A percentile compares a stretch with the other conserved stretches of the same genome.
phyloP scores from a whole-genome alignment of 169 alveolate genomes.

The Theileria orientalis region DNA sequence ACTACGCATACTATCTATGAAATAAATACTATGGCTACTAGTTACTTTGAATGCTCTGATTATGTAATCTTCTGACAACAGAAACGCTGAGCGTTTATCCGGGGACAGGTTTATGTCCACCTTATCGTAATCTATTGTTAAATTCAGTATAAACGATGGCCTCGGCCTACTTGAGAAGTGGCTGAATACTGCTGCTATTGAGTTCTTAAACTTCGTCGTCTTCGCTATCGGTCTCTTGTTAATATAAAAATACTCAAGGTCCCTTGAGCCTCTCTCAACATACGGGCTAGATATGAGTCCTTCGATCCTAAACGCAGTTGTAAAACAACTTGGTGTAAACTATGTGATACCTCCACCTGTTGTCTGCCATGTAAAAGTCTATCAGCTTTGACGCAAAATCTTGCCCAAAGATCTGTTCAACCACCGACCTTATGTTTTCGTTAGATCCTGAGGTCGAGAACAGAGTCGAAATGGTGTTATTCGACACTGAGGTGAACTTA shows the following conservation, averaged over 20 bases:
- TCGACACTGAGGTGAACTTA: slow-evolving; percentile 26
- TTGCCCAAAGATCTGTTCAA: slow-evolving; percentile 64
- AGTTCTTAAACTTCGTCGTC: slow-evolving; percentile 59
- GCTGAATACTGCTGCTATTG: slow-evolving; percentile 60
- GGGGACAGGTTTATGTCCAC: slow-evolving; percentile 74
- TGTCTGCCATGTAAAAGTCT: slow-evolving; percentile 45
- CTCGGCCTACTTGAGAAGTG: slow-evolving; percentile 70
- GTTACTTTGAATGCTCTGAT: slow-evolving; percentile 32
- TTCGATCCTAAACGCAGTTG: not conserved
- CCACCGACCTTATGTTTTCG: slow-evolving; percentile 50
- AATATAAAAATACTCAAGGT: slow-evolving; percentile 67
- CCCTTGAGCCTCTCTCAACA: slow-evolving; percentile 66
- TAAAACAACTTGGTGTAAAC: not conserved
- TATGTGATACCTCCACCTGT: slow-evolving; percentile 41
- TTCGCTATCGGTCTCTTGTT: slow-evolving; percentile 73
- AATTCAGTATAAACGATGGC: slow-evolving; percentile 66
- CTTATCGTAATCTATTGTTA: slow-evolving; percentile 52
- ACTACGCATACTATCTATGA: too few relatives aligned
- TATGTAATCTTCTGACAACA: slow-evolving; percentile 66
- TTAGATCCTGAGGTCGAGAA: slow-evolving; percentile 57
- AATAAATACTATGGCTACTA: not conserved
- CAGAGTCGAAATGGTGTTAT: slow-evolving; percentile 18
- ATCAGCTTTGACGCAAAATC: slow-evolving; percentile 57
- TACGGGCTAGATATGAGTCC: slow-evolving; percentile 58
- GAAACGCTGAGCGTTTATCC: slow-evolving; percentile 70